Percentiles rank a stretch among this genome's conserved stretches.
These are phyloP conservation scores for Pelargonium myrrhifolium DNA, from an alignment of 441 rosid genomes.

Conservation along the genomic window DNA sequence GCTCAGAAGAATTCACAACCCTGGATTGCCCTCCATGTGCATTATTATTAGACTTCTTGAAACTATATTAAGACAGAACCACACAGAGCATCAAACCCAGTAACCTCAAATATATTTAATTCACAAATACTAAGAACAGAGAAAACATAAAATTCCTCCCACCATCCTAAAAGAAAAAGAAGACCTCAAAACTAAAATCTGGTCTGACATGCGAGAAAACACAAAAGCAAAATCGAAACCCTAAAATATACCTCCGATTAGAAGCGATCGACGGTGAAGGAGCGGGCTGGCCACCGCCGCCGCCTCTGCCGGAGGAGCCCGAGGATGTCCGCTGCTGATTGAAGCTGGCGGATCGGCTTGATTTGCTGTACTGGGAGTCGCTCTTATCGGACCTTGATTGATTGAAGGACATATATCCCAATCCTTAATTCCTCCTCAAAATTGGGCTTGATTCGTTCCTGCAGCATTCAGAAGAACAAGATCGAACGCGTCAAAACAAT, in stretches of 20 bases:
- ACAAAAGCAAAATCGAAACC: conserved; percentile 14
- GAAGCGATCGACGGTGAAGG: conserved; percentile 53
- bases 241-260: conserved; percentile 40
- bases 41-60: conserved; percentile 53
- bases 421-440: conserved; percentile 26
- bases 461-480: conserved; percentile 17
- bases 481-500: conserved; percentile 15
- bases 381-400: conserved; percentile 80
- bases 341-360: conserved; percentile 70
- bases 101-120: background rate
- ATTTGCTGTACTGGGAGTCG: conserved; percentile 55
- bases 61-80: conserved; percentile 35
- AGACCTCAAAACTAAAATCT: background rate
- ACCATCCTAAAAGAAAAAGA: too few relatives aligned
- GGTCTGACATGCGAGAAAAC: background rate
- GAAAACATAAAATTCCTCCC: background rate
- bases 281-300: conserved; percentile 53
- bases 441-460: conserved; percentile 3
- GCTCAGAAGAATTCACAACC: conserved; percentile 43
- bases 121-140: background rate
- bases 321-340: conserved; percentile 67
- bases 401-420: conserved; percentile 89
- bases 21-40: conserved; percentile 70
- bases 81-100: conserved; percentile 1
- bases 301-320: conserved; percentile 56